Conservation (phyloP, 2,329 filamentous ascomycete genomes). For the Pseudocercospora eumusae region DNA sequence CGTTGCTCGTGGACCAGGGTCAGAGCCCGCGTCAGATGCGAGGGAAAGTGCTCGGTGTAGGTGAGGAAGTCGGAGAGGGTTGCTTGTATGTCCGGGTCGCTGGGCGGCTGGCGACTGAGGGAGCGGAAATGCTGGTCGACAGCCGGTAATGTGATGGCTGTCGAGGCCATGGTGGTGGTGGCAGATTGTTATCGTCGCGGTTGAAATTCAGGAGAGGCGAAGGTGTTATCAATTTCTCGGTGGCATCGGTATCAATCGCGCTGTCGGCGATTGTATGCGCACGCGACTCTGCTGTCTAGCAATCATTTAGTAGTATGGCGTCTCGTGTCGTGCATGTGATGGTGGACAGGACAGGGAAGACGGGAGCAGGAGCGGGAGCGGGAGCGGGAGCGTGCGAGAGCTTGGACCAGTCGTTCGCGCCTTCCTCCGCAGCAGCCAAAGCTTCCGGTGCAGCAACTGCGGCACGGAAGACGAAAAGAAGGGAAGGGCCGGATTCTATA, state of each 20-base stretch:
- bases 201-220: background rate
- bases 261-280: background rate
- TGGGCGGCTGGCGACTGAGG: slow-evolving; percentile 38
- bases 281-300: background rate
- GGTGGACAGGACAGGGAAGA: slow-evolving; percentile 1
- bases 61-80: slow-evolving; percentile 68
- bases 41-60: slow-evolving; percentile 69
- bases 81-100: slow-evolving; percentile 64
- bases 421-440: background rate
- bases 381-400: background rate
- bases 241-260: background rate
- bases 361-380: background rate
- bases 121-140: slow-evolving; percentile 36
- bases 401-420: background rate
- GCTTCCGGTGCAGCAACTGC: background rate
- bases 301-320: background rate
- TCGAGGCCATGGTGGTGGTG: slow-evolving; percentile 25
- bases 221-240: background rate
- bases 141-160: slow-evolving; percentile 27
- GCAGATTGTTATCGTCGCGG: slow-evolving; percentile 4
- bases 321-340: background rate
- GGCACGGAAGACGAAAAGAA: background rate
- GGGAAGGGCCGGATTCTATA: background rate
- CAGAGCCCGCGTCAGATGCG: slow-evolving; percentile 64
- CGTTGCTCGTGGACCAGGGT: slow-evolving; percentile 60